A percentile compares a stretch with the other conserved stretches of the same genome.
Conservation (phyloP, 169 alveolate genomes). For the Plasmodium blacklocki region DNA sequence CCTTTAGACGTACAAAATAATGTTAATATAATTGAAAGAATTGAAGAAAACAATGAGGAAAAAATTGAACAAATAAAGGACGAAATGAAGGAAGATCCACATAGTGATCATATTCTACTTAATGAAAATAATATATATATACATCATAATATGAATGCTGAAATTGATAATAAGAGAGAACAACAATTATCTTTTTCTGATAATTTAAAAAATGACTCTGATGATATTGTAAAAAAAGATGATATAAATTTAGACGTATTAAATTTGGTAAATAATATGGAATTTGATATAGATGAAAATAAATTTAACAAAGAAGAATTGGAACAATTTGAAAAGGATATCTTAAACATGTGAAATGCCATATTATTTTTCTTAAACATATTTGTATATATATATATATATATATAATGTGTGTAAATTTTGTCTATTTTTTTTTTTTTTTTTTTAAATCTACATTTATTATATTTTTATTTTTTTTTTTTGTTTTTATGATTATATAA, state of each 20-base stretch:
- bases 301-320: conserved; percentile 51
- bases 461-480: too few relatives aligned
- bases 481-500: too few relatives aligned
- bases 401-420: neutral
- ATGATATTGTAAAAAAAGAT: neutral
- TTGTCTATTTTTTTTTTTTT: neutral
- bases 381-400: conserved; percentile 5
- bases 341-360: conserved; percentile 17
- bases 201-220: conserved; percentile 6
- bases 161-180: neutral
- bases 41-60: neutral
- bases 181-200: neutral
- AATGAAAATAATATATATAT: neutral
- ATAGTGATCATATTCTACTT: neutral
- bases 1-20: neutral
- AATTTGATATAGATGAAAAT: conserved; percentile 25
- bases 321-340: conserved; percentile 63
- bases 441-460: too few relatives aligned
- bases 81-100: conserved; percentile 1
- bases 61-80: neutral
- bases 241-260: conserved; percentile 37
- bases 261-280: conserved; percentile 26
- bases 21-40: neutral
- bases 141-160: neutral
- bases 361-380: neutral